Base-by-base conservation (phyloP, 345 rosid genomes). In the Passiflora organensis region DNA sequence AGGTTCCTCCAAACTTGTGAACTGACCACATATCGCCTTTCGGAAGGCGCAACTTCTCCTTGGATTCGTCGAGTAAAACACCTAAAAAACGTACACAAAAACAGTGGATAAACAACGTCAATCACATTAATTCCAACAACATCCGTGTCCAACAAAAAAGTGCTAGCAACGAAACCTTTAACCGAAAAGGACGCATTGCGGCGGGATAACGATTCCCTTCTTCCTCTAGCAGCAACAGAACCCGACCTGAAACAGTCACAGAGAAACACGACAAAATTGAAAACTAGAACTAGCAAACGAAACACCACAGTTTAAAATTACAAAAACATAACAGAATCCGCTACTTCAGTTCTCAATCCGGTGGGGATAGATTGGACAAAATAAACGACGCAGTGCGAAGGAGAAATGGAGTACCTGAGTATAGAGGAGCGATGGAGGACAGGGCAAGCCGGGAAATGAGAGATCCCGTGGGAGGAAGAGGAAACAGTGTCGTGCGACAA, bases 1-100 rank as follows among this genome's bases (percentile, higher is more conserved):
- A 94, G 1, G 99, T 94, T 25, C 99, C 99, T 36, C 99, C 97
- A 68, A 94, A 94, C 78, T 89, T 94, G 25, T 89, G 97, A 61
- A 94, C 88, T 21, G 90, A 80, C 99, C 99, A 94, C 75, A 46
- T 60, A 32, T 78, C 78, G 51, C 96, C 96, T 60, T 79, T 85
- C 0, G 83, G 85, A 53, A 89, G 67, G 28, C 60, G 63, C 66
- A 65, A 69, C 59, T 82, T 67, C 38, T 82, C 87, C 25, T 60
- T 54, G 0, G 77, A 47, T 37, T 62, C 68, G 62, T 76, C 88
- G 28, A 66, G 58, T 15, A 82, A 66, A 65, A 78, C 72, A 70
- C 79, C 91, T 81, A 74, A 36, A 58, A 69, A 11, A 32, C 24
- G 24, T 6, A 43, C 5, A 3, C 0, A 2, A 23, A n/a, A 41